Base-by-base conservation (phyloP, 176 grass and related monocot species). In the Themeda triandra region DNA sequence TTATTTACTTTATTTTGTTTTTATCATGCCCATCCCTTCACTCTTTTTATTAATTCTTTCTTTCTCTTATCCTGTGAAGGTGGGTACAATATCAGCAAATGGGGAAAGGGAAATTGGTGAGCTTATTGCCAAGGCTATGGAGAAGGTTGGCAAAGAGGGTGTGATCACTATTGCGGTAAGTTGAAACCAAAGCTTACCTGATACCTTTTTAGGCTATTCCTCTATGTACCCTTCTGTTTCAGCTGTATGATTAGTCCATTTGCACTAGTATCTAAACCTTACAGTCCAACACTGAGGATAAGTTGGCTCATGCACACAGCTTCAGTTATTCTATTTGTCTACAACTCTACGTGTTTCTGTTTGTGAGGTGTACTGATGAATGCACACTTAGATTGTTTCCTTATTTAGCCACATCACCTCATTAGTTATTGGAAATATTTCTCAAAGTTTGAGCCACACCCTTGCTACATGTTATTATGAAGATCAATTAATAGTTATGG, bases 61-160 rank as follows among this genome's bases (percentile, higher is more conserved):
- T n/a, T n/a, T n/a, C n/a, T n/a, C 80, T 51, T 72, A 7, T 85
- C 29, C 14, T 68, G 70, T 68, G 69, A 92, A 98, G 96, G 96
- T 98, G 65, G 96, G 96, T 19, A 98, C 96, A 39, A 98, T 98
- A 95, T 98, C 96, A 51, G 77, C 93, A 75, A 98, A 98, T 79
- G 96, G 96, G 40, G 96, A 98, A 77, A 98, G 93, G 66, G 96
- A 98, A 88, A 98, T 98, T 60, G 96, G 96, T 60, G 96, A 98
- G 58, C 87, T 98, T 37, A 98, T 98, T 85, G 91, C 96, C 42
- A 95, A 98, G 88, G 96, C 96, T 84, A 98, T 98, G 96, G 96
- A 93, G 91, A 98, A 95, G 90, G 96, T 98, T 81, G 96, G 96
- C 28, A 98, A 93, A 87, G 96, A 98, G 86, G 96, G 96, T 69